Conservation (phyloP, 169 alveolate species). For the Plasmodium coatneyi region DNA sequence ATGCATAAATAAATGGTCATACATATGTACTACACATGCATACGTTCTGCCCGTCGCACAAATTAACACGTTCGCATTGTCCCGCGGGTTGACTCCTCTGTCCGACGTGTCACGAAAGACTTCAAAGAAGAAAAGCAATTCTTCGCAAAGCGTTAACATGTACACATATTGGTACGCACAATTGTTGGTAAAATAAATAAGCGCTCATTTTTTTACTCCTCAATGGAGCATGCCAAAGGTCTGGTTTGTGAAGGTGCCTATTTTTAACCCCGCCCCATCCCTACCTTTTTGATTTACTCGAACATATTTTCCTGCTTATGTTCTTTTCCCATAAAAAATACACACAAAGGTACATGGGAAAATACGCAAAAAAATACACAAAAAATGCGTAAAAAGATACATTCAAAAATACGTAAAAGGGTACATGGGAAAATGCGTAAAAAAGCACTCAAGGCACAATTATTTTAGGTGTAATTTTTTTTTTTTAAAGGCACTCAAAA, state of each 20-base stretch:
- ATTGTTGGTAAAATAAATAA: neutral
- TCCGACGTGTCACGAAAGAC: neutral
- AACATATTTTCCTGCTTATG: neutral
- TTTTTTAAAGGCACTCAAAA: neutral
- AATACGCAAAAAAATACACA: no score
- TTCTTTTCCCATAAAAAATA: neutral
- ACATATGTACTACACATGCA: neutral
- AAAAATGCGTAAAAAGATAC: neutral
- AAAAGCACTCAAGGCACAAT: neutral
- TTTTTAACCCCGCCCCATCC: neutral
- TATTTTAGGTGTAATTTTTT: neutral
- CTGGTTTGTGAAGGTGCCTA: neutral
- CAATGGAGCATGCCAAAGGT: neutral
- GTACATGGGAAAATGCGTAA: neutral
- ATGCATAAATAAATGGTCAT: neutral
- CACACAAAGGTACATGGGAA: neutral
- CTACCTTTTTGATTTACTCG: neutral
- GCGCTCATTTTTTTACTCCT: neutral
- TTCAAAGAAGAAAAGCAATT: slow-evolving; percentile 4
- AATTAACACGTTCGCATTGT: neutral
- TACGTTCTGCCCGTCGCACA: neutral
- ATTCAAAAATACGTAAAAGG: neutral
- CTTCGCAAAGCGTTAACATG: neutral
- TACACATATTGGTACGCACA: neutral
- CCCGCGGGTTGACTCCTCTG: neutral